phyloP scores from a whole-genome alignment of 176 grass and related monocot species.

The Rhynchospora breviuscula region DNA sequence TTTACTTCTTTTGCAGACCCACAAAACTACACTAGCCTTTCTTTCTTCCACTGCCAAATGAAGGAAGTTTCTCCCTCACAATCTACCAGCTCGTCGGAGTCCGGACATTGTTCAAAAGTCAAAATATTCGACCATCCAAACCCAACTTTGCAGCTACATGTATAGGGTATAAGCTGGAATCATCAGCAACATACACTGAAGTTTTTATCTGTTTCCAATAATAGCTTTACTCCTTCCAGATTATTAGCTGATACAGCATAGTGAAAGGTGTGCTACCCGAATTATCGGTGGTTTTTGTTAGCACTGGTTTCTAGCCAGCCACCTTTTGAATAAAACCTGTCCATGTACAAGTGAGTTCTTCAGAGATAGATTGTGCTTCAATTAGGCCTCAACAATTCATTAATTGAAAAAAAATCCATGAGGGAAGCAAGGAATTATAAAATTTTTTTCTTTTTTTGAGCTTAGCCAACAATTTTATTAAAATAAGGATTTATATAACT shows the following conservation, averaged over 20 bases:
- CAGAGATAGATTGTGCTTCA: no score
- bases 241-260: neutral
- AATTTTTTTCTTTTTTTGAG: no score
- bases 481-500: no score
- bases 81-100: slow-evolving; percentile 22
- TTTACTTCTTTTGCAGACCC: neutral
- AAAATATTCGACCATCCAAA: neutral
- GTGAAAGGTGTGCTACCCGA: slow-evolving; percentile 31
- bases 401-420: no score
- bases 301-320: neutral
- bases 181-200: slow-evolving; percentile 2
- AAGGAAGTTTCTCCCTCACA: slow-evolving; percentile 31
- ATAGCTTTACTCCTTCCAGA: neutral
- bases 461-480: no score
- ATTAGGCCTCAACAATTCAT: no score
- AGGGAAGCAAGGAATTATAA: no score
- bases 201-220: neutral
- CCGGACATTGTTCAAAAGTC: neutral
- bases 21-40: neutral
- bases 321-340: slow-evolving; percentile 19
- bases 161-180: slow-evolving; percentile 7
- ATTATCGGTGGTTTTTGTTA: slow-evolving; percentile 18
- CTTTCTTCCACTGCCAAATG: slow-evolving; percentile 19
- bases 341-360: neutral
- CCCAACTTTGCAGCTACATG: slow-evolving; percentile 29